Evolutionary conservation across 2,329 filamentous ascomycete species (phyloP), one percentile per base, ranked within the genome.

Genomic region (Dendrostoma leiphaemia): DNA sequence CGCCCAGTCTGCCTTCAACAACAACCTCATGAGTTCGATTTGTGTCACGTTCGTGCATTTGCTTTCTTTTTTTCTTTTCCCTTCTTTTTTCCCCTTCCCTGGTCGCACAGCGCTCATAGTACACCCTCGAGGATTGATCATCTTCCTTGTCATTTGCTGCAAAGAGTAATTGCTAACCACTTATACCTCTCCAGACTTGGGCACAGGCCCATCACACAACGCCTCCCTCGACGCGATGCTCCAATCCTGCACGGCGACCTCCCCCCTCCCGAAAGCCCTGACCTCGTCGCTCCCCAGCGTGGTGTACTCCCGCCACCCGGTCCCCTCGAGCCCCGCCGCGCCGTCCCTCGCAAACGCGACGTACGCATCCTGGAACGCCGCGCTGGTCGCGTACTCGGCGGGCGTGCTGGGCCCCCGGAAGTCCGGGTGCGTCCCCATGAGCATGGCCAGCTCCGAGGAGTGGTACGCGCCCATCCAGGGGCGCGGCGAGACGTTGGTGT

Each of bases 361-460:
- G 13, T 41, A 55, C 12, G 53, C 48, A 35, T 51, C 41, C 48
- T 55, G 53, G 34, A 55, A 46, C 5, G 53, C 53, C 24, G 19
- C 29, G 21, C 53, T 55, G 10, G 48, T 55, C 32, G 47, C 53
- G 13, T 43, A 51, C 35, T 51, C 53, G 21, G 32, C 32, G 4
- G 32, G 26, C 13, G 48, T 51, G 41, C 47, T 51, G 12, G 32
- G 15, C 2, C 41, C 53, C 8, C 48, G 40, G 12, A 51, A 55
- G 32, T 46, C n/a, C 28, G 67, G 57, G 38, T 64, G 60, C 5
- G 64, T 67, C 9, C 64, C 63, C 41, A 66, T 65, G 12, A 67
- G 47, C 45, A 65, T 53, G 9, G 64, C 64, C 17, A 66, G 58
- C 48, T 66, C 64, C 29, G 62, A 54, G 17, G 44, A 47, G 46